Conservation (phyloP, 257 asterid species). For the Anisodus acutangulus region DNA sequence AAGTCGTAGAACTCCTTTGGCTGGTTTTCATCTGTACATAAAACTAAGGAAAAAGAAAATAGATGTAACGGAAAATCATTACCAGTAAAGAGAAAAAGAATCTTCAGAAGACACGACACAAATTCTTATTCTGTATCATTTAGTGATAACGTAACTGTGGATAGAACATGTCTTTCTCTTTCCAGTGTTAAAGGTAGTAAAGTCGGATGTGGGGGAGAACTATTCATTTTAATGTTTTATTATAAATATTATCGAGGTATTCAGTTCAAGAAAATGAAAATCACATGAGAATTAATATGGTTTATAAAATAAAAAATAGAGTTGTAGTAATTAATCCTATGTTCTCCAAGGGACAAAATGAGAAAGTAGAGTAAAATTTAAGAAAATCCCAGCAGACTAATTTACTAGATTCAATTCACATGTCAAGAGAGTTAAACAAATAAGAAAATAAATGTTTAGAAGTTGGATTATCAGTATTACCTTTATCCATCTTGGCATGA, state of each 20-base stretch:
- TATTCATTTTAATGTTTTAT: no score
- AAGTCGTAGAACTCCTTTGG: constrained; percentile 71
- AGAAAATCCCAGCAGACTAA: background rate
- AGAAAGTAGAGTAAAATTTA: background rate
- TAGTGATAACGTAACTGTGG: no score
- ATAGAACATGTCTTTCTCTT: background rate
- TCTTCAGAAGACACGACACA: background rate
- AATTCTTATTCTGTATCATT: no score
- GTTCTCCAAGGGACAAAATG: no score
- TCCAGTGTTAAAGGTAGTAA: background rate
- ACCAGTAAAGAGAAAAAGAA: background rate
- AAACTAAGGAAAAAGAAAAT: background rate
- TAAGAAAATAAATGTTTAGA: background rate
- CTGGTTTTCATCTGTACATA: constrained; percentile 29
- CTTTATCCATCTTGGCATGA: background rate
- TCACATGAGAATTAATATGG: background rate
- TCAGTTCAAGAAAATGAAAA: background rate
- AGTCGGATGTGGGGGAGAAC: background rate
- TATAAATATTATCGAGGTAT: no score
- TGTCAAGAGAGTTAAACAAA: no score
- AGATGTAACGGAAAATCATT: background rate
- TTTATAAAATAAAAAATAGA: background rate
- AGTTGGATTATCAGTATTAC: background rate
- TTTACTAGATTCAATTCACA: no score
- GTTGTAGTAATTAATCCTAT: no score